Evolutionary conservation across 768 basidiomycete genomes (phyloP).

Genomic region (Megacollybia marginata): DNA sequence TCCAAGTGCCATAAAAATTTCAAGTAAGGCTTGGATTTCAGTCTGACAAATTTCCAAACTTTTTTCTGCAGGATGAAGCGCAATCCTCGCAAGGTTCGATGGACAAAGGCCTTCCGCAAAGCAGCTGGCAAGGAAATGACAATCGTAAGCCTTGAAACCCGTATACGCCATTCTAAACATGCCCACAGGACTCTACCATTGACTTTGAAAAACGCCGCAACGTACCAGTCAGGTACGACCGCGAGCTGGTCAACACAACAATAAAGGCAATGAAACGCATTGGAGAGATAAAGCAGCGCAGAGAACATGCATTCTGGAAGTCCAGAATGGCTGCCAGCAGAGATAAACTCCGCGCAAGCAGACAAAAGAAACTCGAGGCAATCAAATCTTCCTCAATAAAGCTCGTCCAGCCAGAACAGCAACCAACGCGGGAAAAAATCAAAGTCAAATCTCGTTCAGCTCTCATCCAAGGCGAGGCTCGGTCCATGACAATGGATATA

Average conservation of each 20-base stretch:
- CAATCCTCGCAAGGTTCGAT: conserved; percentile 96
- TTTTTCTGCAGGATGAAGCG: conserved; percentile 80
- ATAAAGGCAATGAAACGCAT: conserved; percentile 95
- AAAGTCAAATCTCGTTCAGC: conserved; percentile 67
- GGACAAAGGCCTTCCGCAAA: conserved; percentile 99
- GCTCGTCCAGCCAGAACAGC: conserved; percentile 56
- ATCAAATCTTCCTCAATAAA: conserved; percentile 48
- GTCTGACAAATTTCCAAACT: conserved; percentile 2
- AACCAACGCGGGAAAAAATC: conserved; percentile 70
- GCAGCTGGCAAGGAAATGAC: conserved; percentile 99
- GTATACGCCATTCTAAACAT: background rate
- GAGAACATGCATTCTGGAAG: conserved; percentile 96
- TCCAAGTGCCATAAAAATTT: conserved; percentile 99
- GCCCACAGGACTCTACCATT: conserved; percentile 84
- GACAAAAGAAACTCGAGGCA: conserved; percentile 57
- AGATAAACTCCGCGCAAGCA: conserved; percentile 69
- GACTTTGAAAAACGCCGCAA: conserved; percentile 99
- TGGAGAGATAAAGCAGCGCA: conserved; percentile 81
- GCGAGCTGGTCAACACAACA: conserved; percentile 87
- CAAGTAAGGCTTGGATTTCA: conserved; percentile 52
- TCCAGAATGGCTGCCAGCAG: conserved; percentile 78
- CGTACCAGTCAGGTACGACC: conserved; percentile 93
- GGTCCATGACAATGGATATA: conserved; percentile 88
- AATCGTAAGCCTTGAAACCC: conserved; percentile 52
- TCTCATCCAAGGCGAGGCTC: conserved; percentile 76